These are phyloP conservation scores for Syzygium grande DNA, from an alignment of 345 rosid genomes.

Conservation along the genomic window DNA sequence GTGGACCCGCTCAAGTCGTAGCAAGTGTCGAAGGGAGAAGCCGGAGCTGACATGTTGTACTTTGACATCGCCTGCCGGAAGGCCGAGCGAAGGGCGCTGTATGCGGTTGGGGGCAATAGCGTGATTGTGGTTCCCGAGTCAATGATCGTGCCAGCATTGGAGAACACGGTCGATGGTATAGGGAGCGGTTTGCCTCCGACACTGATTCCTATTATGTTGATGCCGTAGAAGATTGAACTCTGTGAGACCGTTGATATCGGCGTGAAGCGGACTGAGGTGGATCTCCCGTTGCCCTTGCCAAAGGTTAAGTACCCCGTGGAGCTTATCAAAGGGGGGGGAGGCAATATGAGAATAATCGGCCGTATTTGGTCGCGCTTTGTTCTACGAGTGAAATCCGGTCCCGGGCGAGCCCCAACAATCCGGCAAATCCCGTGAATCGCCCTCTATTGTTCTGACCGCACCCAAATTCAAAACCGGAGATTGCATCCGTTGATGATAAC, in stretches of 20 bases:
- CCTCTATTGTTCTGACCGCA: constrained; percentile 5
- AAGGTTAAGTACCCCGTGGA: constrained; percentile 7
- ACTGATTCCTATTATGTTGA: neutral
- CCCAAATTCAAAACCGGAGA: constrained; percentile 8
- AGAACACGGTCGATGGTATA: neutral
- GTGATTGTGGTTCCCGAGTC: neutral
- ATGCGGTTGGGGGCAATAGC: neutral
- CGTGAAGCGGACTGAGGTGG: neutral
- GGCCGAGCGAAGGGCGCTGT: neutral
- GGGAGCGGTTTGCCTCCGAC: constrained; percentile 2
- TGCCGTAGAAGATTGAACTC: neutral
- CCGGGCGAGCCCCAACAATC: constrained; percentile 14
- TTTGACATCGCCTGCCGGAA: neutral
- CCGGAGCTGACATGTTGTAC: neutral
- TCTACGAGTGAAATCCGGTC: neutral
- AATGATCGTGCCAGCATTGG: neutral
- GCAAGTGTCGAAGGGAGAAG: neutral
- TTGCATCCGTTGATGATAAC: neutral
- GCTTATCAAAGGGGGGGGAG: constrained; percentile 7
- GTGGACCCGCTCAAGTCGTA: neutral
- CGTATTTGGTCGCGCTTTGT: constrained; percentile 1
- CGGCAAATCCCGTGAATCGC: constrained; percentile 1
- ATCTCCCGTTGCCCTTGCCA: neutral
- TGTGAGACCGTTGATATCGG: neutral
- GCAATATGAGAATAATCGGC: constrained; percentile 17